A percentile compares a stretch with the other conserved stretches of the same genome.
Evolutionary conservation across 495 filamentous ascomycete species (phyloP).

Genomic region (Penicillium maclennaniae): DNA sequence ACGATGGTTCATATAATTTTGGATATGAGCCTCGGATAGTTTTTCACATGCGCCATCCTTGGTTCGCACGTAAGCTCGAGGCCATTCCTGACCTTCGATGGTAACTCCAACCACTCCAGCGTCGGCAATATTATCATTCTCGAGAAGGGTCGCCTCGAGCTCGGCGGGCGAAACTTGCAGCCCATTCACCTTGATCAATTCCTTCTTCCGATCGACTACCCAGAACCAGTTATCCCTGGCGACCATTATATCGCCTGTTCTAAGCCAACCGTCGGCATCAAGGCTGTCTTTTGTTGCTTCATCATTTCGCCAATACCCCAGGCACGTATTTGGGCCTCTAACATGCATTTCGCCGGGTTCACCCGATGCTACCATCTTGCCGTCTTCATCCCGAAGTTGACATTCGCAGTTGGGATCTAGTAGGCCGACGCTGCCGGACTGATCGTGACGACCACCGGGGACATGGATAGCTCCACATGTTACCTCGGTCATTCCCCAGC

Average conservation of each 20-base stretch:
- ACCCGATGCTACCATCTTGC: conserved; percentile 28
- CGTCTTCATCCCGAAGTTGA: conserved; percentile 57
- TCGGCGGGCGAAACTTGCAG: conserved; percentile 73
- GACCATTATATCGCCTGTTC: conserved; percentile 54
- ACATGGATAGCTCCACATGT: no score
- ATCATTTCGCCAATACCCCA: conserved; percentile 48
- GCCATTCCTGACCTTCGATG: conserved; percentile 62
- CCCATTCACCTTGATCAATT: conserved; percentile 39
- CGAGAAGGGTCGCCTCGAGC: conserved; percentile 64
- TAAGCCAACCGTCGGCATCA: conserved; percentile 53
- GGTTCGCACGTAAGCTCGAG: conserved; percentile 75
- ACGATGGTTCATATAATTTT: conserved; percentile 48
- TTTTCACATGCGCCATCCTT: no score
- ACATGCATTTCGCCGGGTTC: conserved; percentile 57
- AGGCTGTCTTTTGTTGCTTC: conserved; percentile 46
- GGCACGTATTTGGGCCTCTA: conserved; percentile 53
- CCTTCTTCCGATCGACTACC: conserved; percentile 58
- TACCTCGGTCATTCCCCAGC: conserved; percentile 75
- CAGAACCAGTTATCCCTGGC: conserved; percentile 42
- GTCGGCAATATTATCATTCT: conserved; percentile 62
- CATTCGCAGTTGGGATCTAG: conserved; percentile 69
- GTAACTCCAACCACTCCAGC: conserved; percentile 68
- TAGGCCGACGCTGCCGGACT: conserved; percentile 65
- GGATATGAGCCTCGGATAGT: no score
- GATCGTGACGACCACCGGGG: no score